Base-by-base conservation (phyloP, 306 rosid species). In the Geum urbanum region DNA sequence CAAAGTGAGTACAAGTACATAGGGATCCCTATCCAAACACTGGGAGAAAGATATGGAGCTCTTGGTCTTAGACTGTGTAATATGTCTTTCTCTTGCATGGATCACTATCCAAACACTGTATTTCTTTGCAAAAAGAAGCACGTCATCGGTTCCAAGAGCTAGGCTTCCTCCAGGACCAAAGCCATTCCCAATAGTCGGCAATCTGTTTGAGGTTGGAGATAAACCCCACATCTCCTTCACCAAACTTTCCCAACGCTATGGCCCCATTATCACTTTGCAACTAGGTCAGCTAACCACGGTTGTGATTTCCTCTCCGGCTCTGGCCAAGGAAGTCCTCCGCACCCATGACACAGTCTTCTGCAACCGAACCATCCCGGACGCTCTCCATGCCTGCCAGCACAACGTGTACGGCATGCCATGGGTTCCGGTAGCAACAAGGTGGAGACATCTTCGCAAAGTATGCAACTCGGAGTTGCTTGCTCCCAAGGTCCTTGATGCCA, bases 101-200 rank as follows among this genome's bases (percentile, higher is more conserved):
- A 61, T 52, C 46, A 39, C 74, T 27, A 5, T 75, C 20, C 79
- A 70, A 61, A 3, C n/a, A 24, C 27, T 83, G 7, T 24, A 10
- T 9, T 57, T 63, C 1, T 12, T 18, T 11, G 4, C 24, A 20
- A 72, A 16, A 0, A 55, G 71, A 48, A 70, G 35, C 10, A 72
- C 4, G 8, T 11, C 18, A 11, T 11, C 18, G 5, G 9, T 19
- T 41, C 20, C 24, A 44, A 63, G 22, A 22, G 14, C 45, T 9
- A n/a, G 39, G 61, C 85, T 80, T 19, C 96, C 90, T 37, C 90
- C 96, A 3, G 86, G 92, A 2, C 92, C 90, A 2, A 10, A 2
- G 5, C 86, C 80, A 1, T 8, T 74, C 7, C 89, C 85, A 1
- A 3, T 86, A 1, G 22, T 89, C 0, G 91, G 91, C 6, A 89